Evolutionary conservation across 2,329 filamentous ascomycete species (phyloP), one percentile per base, ranked within the genome.

Genomic region (Lasiodiplodia sp.): DNA sequence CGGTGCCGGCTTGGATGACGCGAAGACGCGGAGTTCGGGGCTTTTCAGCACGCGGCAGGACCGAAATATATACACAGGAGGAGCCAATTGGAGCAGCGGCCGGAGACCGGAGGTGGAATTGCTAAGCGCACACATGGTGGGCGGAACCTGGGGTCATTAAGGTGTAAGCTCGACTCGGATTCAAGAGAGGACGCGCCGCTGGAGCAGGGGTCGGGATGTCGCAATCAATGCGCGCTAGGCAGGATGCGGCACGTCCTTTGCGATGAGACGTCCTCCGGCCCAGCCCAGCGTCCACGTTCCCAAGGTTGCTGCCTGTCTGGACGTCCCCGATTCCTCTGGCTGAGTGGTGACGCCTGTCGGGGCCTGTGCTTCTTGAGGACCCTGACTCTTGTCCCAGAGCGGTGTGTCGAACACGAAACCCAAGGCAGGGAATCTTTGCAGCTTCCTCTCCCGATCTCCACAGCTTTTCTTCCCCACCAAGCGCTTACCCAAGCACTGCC

Each of bases 331-430:
- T 34, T n/a, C 47, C 31, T 53, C 18, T 53, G 47, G 18, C 31
- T 52, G 60, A 64, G 60, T 64, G 60, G 47, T 64, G 60, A 64
- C 60, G 60, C 60, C 23, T 23, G 58, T 2, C 23, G 23, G n/a
- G 25, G 58, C 4, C 58, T 47, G 58, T 51, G 58, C 40, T 37
- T 23, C 8, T 2, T 2, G 25, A 34, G n/a, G 58, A 52, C 58
- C 44, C 58, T 63, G 57, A 25, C 57, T 49, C 56, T 44, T 44
- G 12, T n/a, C 23, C 58, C 23, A 40, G 28, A 37, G 58, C 58
- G 58, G 58, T 63, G 58, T 63, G 58, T 51, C 28, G 25, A 16
- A 63, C 38, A 62, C 57, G 38, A 49, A 49, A 40, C n/a, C 21
- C 10, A 25, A 10, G 16, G 11, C 55, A 14, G 31, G 53, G 53